A percentile compares a stretch with the other conserved stretches of the same genome.
Conservation (phyloP, 1,139 yeast genomes). For the Hyphopichia burtonii region DNA sequence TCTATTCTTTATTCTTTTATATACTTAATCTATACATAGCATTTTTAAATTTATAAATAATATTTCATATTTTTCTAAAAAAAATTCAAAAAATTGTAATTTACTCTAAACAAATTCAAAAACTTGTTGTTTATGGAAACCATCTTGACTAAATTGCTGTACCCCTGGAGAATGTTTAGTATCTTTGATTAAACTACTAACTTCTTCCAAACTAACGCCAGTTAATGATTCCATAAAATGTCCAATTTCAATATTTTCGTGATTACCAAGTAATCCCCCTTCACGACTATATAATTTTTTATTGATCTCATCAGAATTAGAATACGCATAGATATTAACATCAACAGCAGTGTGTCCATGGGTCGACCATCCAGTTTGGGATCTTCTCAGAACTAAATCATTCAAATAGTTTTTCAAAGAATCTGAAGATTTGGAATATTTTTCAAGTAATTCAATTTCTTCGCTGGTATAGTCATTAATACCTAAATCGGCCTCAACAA, state of each 20-base stretch:
- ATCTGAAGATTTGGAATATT: slow-evolving; percentile 13
- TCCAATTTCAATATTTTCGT: slow-evolving; percentile 84
- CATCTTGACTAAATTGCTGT: slow-evolving; percentile 6
- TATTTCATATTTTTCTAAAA: no score
- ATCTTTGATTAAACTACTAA: slow-evolving; percentile 48
- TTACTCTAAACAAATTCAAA: not conserved
- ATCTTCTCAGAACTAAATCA: slow-evolving; percentile 63
- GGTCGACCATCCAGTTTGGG: slow-evolving; percentile 85
- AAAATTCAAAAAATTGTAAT: no score
- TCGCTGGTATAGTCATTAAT: slow-evolving; percentile 50
- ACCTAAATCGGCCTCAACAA: slow-evolving; percentile 60
- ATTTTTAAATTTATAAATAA: not conserved
- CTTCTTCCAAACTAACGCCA: slow-evolving; percentile 49
- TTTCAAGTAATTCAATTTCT: slow-evolving; percentile 41
- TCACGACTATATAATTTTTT: slow-evolving; percentile 26
- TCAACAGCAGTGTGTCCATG: slow-evolving; percentile 91
- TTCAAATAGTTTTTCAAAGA: slow-evolving; percentile 46
- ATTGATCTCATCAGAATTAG: slow-evolving; percentile 49
- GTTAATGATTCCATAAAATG: slow-evolving; percentile 60
- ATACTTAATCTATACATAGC: not conserved
- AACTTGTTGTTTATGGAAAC: slow-evolving; percentile 5
- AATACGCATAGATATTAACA: slow-evolving; percentile 75
- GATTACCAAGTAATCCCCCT: slow-evolving; percentile 65
- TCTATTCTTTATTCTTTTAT: not conserved
- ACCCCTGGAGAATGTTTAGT: slow-evolving; percentile 41